These are phyloP conservation scores for Choiromyces venosus DNA, from an alignment of 495 filamentous ascomycete species.

Conservation along the genomic window DNA sequence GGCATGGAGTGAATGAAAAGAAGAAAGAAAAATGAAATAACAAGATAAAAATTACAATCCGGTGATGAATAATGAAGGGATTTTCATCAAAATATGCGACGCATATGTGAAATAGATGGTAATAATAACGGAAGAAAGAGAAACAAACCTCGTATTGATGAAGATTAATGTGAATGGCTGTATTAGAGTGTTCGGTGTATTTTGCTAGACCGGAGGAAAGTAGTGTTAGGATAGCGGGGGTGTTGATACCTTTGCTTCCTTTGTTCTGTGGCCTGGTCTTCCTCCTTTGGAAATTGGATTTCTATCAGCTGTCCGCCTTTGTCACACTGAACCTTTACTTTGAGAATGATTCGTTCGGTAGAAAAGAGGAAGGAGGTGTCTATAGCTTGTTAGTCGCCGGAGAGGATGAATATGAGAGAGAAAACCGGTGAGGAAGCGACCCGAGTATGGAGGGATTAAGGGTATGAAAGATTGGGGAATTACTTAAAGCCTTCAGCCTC, in stretches of 20 bases:
- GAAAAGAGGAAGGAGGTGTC: constrained; percentile 2
- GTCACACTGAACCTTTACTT: constrained; percentile 14
- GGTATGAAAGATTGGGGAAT: not conserved
- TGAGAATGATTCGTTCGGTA: constrained; percentile 11
- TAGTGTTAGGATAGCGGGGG: not conserved
- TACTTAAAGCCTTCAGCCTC: not conserved
- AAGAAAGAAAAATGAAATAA: not conserved
- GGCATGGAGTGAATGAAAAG: not conserved
- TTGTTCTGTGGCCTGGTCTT: constrained; percentile 18
- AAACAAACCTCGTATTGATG: constrained; percentile 4
- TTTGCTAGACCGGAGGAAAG: not conserved
- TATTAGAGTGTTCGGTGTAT: not conserved
- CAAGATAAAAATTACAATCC: not conserved
- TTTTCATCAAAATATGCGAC: not conserved
- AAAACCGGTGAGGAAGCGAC: constrained; percentile 1
- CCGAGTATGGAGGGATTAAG: constrained; percentile 7
- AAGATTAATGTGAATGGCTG: not conserved
- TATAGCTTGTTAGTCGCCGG: constrained; percentile 12
- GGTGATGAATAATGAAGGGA: not conserved
- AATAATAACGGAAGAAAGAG: not conserved
- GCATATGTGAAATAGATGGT: not conserved
- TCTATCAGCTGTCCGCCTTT: constrained; percentile 11
- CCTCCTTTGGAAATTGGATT: constrained; percentile 16
- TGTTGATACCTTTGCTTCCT: constrained; percentile 12
- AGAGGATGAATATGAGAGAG: not conserved